Percentiles rank a stretch among this genome's conserved stretches.
These are phyloP conservation scores for Telfairia occidentalis DNA, from an alignment of 331 rosid species.

Conservation along the genomic window DNA sequence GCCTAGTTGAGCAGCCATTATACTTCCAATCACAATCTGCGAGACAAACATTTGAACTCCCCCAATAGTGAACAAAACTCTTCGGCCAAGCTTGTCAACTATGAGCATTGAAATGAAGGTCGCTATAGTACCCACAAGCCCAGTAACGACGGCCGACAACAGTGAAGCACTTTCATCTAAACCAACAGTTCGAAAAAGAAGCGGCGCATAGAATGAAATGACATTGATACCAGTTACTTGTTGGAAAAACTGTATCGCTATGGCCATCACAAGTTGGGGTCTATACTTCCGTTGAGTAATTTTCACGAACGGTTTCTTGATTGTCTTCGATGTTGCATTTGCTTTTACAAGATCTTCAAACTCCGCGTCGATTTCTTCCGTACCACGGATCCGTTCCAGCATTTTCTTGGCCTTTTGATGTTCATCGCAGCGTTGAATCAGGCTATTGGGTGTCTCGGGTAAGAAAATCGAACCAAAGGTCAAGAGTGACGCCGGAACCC, in stretches of 20 bases:
- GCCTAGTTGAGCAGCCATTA: slow-evolving; percentile 35
- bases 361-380: slow-evolving; percentile 42
- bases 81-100: slow-evolving; percentile 59
- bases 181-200: slow-evolving; percentile 53
- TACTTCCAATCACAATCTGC: slow-evolving; percentile 38
- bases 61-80: slow-evolving; percentile 44
- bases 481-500: slow-evolving; percentile 46
- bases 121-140: slow-evolving; percentile 35
- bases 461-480: slow-evolving; percentile 60
- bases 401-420: slow-evolving; percentile 36
- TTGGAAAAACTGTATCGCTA: slow-evolving; percentile 60
- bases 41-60: slow-evolving; percentile 56
- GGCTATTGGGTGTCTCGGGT: slow-evolving; percentile 74
- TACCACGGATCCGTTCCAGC: slow-evolving; percentile 52
- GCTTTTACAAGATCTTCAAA: slow-evolving; percentile 44
- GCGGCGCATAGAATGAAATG: slow-evolving; percentile 57
- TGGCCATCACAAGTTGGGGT: slow-evolving; percentile 67
- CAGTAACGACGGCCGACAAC: slow-evolving; percentile 43
- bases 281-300: slow-evolving; percentile 35
- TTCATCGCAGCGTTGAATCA: slow-evolving; percentile 34
- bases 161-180: slow-evolving; percentile 55
- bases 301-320: slow-evolving; percentile 23
- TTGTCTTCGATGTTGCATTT: slow-evolving; percentile 23
- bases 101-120: slow-evolving; percentile 59
- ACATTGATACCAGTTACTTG: slow-evolving; percentile 75